Conservation (phyloP, 495 filamentous ascomycete genomes). For the Hypoxylon fragiforme region DNA sequence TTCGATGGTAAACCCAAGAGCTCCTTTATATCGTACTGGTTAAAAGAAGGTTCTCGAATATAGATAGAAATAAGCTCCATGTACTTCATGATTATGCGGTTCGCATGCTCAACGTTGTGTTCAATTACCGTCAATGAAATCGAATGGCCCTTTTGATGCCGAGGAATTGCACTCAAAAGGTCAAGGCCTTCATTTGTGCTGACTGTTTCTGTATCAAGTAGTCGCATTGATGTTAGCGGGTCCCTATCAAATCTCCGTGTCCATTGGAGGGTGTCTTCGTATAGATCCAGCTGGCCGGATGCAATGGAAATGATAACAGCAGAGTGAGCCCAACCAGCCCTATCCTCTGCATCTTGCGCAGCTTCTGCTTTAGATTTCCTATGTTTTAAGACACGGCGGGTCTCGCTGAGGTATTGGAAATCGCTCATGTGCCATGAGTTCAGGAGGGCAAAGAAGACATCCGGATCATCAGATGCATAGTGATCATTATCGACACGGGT, state of each 20-base stretch:
- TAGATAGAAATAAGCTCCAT: conserved; percentile 8
- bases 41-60: not conserved
- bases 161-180: conserved; percentile 24
- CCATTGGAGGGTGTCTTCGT: conserved; percentile 29
- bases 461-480: not conserved
- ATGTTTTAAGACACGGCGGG: conserved; percentile 1
- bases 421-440: not conserved
- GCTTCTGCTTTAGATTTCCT: conserved; percentile 10
- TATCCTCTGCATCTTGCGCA: conserved; percentile 6
- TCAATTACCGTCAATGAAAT: not conserved
- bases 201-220: conserved; percentile 6
- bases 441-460: conserved; percentile 2
- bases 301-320: conserved; percentile 30
- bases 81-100: conserved; percentile 23
- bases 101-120: conserved; percentile 9
- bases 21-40: not conserved
- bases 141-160: not conserved
- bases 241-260: conserved; percentile 28
- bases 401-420: not conserved
- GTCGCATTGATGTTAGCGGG: not conserved
- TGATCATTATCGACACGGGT: not conserved
- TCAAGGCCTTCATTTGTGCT: conserved; percentile 19
- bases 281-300: conserved; percentile 24
- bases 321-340: conserved; percentile 19
- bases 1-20: not conserved